phyloP scores from a whole-genome alignment of 2,329 filamentous ascomycete species.

The Coniochaeta prunicola region DNA sequence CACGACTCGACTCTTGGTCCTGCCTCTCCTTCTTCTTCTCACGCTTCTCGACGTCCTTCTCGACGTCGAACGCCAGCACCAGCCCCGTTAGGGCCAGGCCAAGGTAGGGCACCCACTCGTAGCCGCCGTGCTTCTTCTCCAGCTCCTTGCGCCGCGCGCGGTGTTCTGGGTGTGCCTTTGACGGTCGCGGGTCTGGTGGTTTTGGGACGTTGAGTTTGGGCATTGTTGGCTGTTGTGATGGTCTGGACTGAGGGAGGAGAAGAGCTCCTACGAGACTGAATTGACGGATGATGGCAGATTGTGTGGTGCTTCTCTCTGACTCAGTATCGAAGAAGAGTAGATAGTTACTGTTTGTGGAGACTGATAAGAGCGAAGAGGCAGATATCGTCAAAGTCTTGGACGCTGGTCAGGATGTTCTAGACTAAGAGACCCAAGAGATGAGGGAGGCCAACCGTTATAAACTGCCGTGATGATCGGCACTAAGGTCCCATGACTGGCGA shows the following conservation, averaged over 20 bases:
- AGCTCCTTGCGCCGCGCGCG: slow-evolving; percentile 27
- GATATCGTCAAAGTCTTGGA: neutral
- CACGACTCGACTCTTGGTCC: slow-evolving; percentile 4
- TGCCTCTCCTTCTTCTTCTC: slow-evolving; percentile 20
- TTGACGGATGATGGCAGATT: neutral
- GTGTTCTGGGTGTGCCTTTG: slow-evolving; percentile 29
- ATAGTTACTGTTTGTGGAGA: neutral
- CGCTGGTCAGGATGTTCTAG: neutral
- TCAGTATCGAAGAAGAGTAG: neutral
- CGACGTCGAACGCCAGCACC: slow-evolving; percentile 29
- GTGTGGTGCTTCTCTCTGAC: neutral
- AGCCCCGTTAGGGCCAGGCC: slow-evolving; percentile 28
- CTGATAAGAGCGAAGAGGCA: neutral
- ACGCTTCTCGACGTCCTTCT: slow-evolving; percentile 29
- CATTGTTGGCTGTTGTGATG: neutral
- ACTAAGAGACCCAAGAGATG: neutral
- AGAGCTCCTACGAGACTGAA: neutral
- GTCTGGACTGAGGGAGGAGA: too few relatives aligned
- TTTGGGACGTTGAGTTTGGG: slow-evolving; percentile 6
- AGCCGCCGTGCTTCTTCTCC: slow-evolving; percentile 29
- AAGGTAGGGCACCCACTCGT: slow-evolving; percentile 32
- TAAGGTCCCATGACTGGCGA: neutral
- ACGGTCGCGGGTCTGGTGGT: slow-evolving; percentile 24
- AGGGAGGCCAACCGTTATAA: neutral
- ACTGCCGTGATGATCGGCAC: neutral